Base-by-base conservation (phyloP, 176 grass and related monocot species). In the Eremochloa ophiuroides region DNA sequence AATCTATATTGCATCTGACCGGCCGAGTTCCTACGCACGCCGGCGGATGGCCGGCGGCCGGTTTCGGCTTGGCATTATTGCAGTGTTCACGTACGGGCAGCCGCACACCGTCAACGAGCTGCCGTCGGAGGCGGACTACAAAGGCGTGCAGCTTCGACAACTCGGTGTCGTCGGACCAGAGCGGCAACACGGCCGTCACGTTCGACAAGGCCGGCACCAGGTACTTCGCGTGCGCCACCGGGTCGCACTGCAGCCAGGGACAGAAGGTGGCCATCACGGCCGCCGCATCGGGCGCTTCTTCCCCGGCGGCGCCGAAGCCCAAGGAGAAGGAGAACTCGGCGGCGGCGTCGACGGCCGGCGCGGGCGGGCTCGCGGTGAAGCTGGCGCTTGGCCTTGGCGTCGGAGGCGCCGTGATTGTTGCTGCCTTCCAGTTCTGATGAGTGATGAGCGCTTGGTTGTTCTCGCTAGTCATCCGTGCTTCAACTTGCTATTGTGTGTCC, bases 51-150 rank as follows among this genome's bases (percentile, higher is more conserved):
- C 47, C 47, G 48, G 6, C 38, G n/a, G n/a, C n/a, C n/a, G n/a
- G n/a, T n/a, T n/a, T n/a, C 62, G 33, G 10, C 23, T 14, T 43
- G 25, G 12, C 25, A 47, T 4, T 38, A n/a, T n/a, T n/a, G 60
- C 87, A 89, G 91, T 78, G 71, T 89, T 93, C 69, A 56, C 64
- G 34, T 93, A 93, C 56, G n/a, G 53, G 13, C 0, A 37, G 8
- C 23, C 38, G 26, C 91, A 93, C 58, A 82, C 86, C 27, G 87
- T 93, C 2, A 30, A 76, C 74, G 91, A 90, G 91, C 87, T 93
- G 91, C 80, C 89, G 20, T 74, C 65, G 31, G 25, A 53, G 27
- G 51, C 10, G 58, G 74, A 87, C 72, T 90, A 85, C 62, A 31
- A 15, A n/a, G 23, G 16, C 76, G 70, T 90, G 91, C 76, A 81